Percentiles rank a stretch among this genome's conserved stretches.
Evolutionary conservation across 1,284 basidiomycete genomes (phyloP).

Genomic region (Sanguinoderma infundibulare): DNA sequence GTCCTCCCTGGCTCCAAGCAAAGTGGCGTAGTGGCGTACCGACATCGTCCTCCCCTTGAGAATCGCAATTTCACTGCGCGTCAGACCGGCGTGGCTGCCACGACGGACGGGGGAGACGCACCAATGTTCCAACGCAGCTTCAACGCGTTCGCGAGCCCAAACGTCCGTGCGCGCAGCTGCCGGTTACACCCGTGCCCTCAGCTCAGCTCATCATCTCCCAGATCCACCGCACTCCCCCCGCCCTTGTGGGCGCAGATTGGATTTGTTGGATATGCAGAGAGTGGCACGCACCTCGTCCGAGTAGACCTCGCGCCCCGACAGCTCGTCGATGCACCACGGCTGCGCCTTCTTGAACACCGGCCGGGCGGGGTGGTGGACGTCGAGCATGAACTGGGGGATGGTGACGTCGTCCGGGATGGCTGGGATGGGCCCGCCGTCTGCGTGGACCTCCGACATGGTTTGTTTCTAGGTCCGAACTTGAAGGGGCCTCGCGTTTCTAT

Average conservation of each 20-base stretch:
- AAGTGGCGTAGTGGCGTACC: slow-evolving; percentile 16
- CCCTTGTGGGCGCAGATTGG: neutral
- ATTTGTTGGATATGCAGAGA: neutral
- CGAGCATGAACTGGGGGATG: slow-evolving; percentile 74
- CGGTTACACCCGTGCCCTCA: neutral
- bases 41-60: slow-evolving; percentile 27
- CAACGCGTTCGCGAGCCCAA: slow-evolving; percentile 29
- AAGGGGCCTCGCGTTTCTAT: too few relatives aligned
- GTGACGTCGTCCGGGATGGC: slow-evolving; percentile 69
- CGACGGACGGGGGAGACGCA: slow-evolving; percentile 9
- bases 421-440: slow-evolving; percentile 44
- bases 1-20: slow-evolving; percentile 19
- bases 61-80: neutral
- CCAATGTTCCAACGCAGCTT: slow-evolving; percentile 28
- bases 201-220: neutral
- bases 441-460: slow-evolving; percentile 45
- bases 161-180: slow-evolving; percentile 28
- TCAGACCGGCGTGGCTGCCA: neutral
- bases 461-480: neutral
- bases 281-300: slow-evolving; percentile 53
- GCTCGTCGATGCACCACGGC: slow-evolving; percentile 67
- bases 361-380: slow-evolving; percentile 50
- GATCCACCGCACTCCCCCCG: neutral
- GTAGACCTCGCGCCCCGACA: slow-evolving; percentile 50
- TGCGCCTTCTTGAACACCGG: slow-evolving; percentile 39